phyloP scores from a whole-genome alignment of 257 asterid genomes.

The Nicotiana otophora region DNA sequence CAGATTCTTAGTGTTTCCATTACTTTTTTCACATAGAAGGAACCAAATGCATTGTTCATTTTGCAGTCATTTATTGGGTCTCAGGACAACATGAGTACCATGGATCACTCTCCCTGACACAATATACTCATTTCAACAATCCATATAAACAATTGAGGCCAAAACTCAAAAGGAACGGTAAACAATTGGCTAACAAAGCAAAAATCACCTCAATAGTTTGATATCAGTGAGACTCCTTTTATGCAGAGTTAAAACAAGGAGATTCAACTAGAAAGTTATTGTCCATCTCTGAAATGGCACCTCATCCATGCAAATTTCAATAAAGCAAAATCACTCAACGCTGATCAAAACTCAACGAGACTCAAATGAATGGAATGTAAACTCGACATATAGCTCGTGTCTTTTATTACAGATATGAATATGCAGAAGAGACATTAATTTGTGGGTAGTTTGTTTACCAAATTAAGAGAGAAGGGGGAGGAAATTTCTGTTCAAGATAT shows the following conservation, averaged over 20 bases:
- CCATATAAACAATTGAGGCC: neutral
- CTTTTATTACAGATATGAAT: conserved; percentile 8
- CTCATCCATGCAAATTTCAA: neutral
- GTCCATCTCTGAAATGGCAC: neutral
- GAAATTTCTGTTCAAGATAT: conserved; percentile 5
- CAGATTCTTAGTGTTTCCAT: neutral
- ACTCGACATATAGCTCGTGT: neutral
- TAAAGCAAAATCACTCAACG: neutral
- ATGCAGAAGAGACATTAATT: neutral
- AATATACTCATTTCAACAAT: neutral
- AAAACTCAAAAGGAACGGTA: neutral
- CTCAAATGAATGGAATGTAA: neutral
- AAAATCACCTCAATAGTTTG: neutral
- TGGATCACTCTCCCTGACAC: neutral
- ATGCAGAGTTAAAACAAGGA: too few species aligned
- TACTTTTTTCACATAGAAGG: neutral
- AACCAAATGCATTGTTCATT: neutral
- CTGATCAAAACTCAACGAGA: neutral
- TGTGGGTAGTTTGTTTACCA: conserved; percentile 40
- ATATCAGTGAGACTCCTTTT: neutral
- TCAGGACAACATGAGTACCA: neutral
- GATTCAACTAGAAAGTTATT: too few species aligned
- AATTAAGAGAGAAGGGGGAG: neutral
- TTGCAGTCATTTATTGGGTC: too few species aligned
- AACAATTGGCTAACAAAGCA: neutral